Percentiles rank a stretch among this genome's conserved stretches.
Conservation (phyloP, 164 flowering plant genomes). For the Platanus orientalis region DNA sequence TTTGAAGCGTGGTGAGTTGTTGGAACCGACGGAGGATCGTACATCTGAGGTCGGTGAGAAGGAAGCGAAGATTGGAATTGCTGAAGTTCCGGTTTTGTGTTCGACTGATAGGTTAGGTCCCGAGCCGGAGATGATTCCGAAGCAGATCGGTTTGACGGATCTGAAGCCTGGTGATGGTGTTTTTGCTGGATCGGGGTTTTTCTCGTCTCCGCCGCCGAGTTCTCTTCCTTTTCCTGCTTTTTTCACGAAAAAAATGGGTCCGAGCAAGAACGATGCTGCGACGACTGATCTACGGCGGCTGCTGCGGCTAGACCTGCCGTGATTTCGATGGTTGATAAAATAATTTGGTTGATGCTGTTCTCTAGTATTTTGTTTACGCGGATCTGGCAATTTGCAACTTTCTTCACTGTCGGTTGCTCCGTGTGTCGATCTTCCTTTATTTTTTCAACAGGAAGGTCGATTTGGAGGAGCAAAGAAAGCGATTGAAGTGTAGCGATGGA, state of each 20-base stretch:
- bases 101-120: constrained; percentile 11
- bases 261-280: constrained; percentile 6
- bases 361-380: background rate
- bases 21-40: constrained; percentile 1
- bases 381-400: background rate
- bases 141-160: constrained; percentile 6
- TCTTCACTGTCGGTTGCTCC: background rate
- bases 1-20: constrained; percentile 14
- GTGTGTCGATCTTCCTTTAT: background rate
- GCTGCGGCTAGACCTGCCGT: constrained; percentile 7
- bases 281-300: constrained; percentile 13
- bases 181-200: constrained; percentile 11
- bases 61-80: background rate
- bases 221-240: constrained; percentile 17
- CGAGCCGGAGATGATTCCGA: constrained; percentile 16
- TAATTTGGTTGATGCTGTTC: background rate
- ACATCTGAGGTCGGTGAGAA: background rate
- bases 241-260: background rate
- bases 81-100: background rate
- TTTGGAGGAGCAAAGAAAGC: background rate
- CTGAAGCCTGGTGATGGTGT: background rate
- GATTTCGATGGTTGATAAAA: background rate
- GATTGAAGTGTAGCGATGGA: background rate
- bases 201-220: constrained; percentile 14
- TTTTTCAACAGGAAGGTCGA: constrained; percentile 4